These are phyloP conservation scores for Testicularia cyperi DNA, from an alignment of 1,284 basidiomycete genomes.

Conservation along the genomic window DNA sequence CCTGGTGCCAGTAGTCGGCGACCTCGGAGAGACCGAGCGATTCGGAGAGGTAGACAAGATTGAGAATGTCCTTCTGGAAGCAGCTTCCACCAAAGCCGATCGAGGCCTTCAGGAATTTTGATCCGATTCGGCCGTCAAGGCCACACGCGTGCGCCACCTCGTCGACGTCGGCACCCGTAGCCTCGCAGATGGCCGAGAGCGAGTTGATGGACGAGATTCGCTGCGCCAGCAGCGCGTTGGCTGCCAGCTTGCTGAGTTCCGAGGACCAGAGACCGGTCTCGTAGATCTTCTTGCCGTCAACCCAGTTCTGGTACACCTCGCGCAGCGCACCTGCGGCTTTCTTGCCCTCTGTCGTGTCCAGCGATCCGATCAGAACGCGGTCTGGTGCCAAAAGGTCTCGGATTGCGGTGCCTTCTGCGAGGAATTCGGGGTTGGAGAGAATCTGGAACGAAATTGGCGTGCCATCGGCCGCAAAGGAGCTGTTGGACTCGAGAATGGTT, in stretches of 20 bases:
- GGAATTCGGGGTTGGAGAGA: conserved; percentile 97
- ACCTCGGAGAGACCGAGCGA: conserved; percentile 91
- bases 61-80: conserved; percentile 89
- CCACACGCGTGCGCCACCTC: conserved; percentile 95
- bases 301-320: conserved; percentile 92
- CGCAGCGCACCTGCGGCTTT: conserved; percentile 76
- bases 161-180: conserved; percentile 98
- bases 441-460: conserved; percentile 91
- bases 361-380: conserved; percentile 93
- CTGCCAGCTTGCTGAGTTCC: conserved; percentile 95
- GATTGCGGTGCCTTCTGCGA: conserved; percentile 97
- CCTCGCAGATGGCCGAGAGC: conserved; percentile 97
- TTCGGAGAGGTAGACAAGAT: conserved; percentile 89
- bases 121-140: conserved; percentile 85
- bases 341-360: conserved; percentile 81
- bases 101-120: conserved; percentile 91
- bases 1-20: conserved; percentile 84
- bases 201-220: conserved; percentile 98
- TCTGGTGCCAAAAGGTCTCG: conserved; percentile 83
- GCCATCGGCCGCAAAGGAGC: conserved; percentile 64
- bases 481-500: conserved; percentile 97
- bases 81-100: conserved; percentile 98
- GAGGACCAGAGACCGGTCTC: conserved; percentile 98
- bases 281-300: conserved; percentile 80
- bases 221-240: conserved; percentile 93